Percentiles rank a stretch among this genome's conserved stretches.
These are phyloP conservation scores for Urtica urens DNA, from an alignment of 306 rosid genomes.

Conservation along the genomic window DNA sequence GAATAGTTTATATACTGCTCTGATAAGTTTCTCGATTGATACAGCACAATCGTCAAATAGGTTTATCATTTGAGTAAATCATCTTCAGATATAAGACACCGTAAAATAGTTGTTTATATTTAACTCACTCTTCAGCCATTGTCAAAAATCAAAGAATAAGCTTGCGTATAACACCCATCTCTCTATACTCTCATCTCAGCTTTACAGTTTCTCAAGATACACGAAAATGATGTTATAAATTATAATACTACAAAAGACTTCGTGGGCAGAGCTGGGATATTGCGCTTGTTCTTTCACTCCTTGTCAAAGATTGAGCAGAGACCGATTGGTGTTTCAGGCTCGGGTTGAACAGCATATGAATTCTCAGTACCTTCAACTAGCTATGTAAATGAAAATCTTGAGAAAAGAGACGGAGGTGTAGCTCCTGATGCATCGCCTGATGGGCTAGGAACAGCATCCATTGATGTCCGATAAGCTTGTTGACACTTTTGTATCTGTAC, in stretches of 20 bases:
- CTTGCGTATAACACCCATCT: background rate
- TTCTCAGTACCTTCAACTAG: constrained; percentile 7
- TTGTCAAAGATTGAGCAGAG: constrained; percentile 27
- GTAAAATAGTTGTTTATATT: background rate
- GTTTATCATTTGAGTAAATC: too few relatives aligned
- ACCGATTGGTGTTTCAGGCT: constrained; percentile 20
- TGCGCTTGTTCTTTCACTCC: constrained; percentile 23
- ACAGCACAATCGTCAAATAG: too few relatives aligned
- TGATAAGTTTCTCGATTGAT: too few relatives aligned
- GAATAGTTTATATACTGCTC: too few relatives aligned
- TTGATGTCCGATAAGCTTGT: constrained; percentile 63
- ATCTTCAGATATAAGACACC: background rate
- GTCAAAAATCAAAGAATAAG: constrained; percentile 8
- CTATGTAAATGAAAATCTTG: constrained; percentile 77
- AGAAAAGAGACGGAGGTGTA: constrained; percentile 64
- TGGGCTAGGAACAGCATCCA: constrained; percentile 58
- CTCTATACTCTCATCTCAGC: constrained; percentile 15
- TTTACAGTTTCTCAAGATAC: constrained; percentile 28
- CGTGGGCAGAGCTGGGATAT: constrained; percentile 24
- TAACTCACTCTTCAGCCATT: background rate
- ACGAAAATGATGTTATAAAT: constrained; percentile 11
- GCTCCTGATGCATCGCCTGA: constrained; percentile 56
- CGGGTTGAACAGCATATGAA: constrained; percentile 19
- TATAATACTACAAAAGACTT: constrained; percentile 11
- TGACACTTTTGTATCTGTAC: constrained; percentile 85